These are phyloP conservation scores for Alternaria rosae DNA, from an alignment of 2,329 filamentous ascomycete genomes.

Conservation along the genomic window DNA sequence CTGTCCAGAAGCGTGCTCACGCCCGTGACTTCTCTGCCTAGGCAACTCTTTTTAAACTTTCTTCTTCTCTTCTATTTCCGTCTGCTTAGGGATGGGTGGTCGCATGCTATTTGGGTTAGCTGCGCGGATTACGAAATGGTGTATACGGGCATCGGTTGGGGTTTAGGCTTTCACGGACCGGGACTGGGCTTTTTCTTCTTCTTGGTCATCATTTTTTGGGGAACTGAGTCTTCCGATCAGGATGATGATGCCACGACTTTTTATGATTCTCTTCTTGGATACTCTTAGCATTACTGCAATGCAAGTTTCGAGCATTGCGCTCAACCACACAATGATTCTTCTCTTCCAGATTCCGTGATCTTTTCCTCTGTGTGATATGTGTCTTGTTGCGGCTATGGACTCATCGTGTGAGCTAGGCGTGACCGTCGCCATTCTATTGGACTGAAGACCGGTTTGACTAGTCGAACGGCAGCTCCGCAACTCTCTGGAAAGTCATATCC, in stretches of 20 bases:
- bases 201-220: background rate
- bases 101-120: background rate
- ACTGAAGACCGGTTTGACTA: no score
- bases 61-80: background rate
- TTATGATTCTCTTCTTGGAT: conserved; percentile 10
- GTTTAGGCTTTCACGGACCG: background rate
- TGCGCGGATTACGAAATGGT: background rate
- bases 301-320: background rate
- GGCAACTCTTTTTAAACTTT: background rate
- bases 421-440: no score
- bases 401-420: background rate
- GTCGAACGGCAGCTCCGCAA: no score
- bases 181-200: background rate
- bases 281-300: conserved; percentile 1
- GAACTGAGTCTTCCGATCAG: conserved; percentile 2
- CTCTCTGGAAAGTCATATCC: background rate
- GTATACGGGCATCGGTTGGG: background rate
- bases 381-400: background rate
- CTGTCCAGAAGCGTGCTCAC: conserved; percentile 26
- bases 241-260: conserved; percentile 2
- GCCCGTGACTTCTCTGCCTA: conserved; percentile 38
- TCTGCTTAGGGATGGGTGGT: background rate
- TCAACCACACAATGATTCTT: background rate
- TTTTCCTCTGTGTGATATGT: background rate
- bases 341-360: background rate